phyloP scores from a whole-genome alignment of 192 early-diverging fungal species.

The Backusella australiensis region DNA sequence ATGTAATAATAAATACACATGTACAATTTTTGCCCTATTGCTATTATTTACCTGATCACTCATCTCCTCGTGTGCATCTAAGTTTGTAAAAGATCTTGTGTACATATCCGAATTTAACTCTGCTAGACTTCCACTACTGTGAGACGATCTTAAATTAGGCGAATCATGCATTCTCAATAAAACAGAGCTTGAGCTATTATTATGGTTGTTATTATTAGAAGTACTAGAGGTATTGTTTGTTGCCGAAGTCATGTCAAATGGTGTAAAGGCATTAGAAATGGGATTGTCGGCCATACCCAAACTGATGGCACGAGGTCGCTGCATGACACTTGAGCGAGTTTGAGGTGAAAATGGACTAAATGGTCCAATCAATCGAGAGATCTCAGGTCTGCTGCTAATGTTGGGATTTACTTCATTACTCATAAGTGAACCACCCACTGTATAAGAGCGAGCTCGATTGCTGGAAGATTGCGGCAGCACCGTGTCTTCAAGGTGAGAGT shows the following conservation, averaged over 20 bases:
- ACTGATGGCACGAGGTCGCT: constrained; percentile 25
- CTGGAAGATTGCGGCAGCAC: not conserved
- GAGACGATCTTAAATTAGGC: constrained; percentile 1
- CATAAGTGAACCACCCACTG: constrained; percentile 3
- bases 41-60: constrained; percentile 8
- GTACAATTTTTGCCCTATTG: not conserved
- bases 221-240: not conserved
- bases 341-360: constrained; percentile 17
- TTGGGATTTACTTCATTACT: not conserved
- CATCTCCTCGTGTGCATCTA: constrained; percentile 1
- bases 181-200: not conserved
- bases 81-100: not conserved
- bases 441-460: constrained; percentile 21
- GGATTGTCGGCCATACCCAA: constrained; percentile 25
- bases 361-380: constrained; percentile 1
- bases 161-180: constrained; percentile 3
- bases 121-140: not conserved
- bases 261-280: constrained; percentile 14
- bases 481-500: not conserved
- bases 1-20: not conserved
- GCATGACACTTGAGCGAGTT: constrained; percentile 9
- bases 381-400: not conserved
- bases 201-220: not conserved
- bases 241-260: constrained; percentile 4
- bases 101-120: constrained; percentile 10